Percentiles rank a stretch among this genome's conserved stretches.
Conservation (phyloP, 108 stramenopile genomes). For the Cyclotella atomus region DNA sequence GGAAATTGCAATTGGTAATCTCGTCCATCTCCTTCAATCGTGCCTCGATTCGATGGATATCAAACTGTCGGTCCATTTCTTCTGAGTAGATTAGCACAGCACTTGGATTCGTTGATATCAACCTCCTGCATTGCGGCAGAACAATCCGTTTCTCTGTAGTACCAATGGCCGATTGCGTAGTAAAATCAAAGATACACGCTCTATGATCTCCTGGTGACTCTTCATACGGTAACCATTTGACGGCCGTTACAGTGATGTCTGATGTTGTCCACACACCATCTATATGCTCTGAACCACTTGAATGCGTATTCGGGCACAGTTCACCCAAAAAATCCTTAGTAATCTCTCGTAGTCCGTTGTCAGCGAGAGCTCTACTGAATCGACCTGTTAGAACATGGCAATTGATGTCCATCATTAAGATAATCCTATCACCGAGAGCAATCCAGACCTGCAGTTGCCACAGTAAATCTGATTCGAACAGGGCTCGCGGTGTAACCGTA, state of each 20-base stretch:
- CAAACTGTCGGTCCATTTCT: neutral
- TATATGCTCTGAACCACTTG: neutral
- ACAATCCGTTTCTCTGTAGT: neutral
- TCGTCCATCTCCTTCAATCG: neutral
- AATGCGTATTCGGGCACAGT: neutral
- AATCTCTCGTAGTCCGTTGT: neutral
- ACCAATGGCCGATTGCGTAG: neutral
- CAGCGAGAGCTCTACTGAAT: neutral
- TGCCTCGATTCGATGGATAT: neutral
- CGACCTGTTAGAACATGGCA: neutral
- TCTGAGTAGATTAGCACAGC: neutral
- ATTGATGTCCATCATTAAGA: constrained; percentile 1
- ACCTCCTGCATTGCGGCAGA: neutral
- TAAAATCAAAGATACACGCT: constrained; percentile 9
- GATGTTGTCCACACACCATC: constrained; percentile 11
- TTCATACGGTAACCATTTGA: neutral
- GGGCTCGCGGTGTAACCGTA: neutral
- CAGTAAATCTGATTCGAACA: neutral
- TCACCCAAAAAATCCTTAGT: neutral
- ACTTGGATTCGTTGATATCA: neutral
- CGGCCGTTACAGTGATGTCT: neutral
- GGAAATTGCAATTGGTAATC: neutral
- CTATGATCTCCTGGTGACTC: constrained; percentile 7
- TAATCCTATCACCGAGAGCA: neutral
- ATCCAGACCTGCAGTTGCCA: constrained; percentile 1